Evolutionary conservation across 441 rosid genomes (phyloP).

Genomic region (Pelargonium citronellum): DNA sequence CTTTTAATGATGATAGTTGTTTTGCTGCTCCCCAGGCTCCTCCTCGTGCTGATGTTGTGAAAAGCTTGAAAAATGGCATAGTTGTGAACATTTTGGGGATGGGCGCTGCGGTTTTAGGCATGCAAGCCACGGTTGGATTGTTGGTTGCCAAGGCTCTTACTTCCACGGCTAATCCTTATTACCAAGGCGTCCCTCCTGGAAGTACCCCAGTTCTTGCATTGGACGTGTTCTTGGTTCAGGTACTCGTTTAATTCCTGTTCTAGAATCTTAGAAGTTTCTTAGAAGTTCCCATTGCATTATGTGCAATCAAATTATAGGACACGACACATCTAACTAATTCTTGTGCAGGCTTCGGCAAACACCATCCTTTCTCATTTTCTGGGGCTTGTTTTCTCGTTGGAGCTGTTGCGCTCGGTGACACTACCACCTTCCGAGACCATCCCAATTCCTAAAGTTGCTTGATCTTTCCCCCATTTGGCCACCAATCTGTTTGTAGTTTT

Average conservation of each 20-base stretch:
- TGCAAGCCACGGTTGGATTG: conserved; percentile 91
- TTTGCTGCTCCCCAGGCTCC: conserved; percentile 58
- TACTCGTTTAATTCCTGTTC: conserved; percentile 18
- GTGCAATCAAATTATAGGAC: no score
- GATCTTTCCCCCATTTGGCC: conserved; percentile 16
- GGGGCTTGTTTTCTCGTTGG: conserved; percentile 81
- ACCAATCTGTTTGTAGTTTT: conserved; percentile 6
- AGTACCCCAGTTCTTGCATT: conserved; percentile 77
- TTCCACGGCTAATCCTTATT: conserved; percentile 73
- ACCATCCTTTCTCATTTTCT: conserved; percentile 88
- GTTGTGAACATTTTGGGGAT: conserved; percentile 73
- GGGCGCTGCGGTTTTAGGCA: conserved; percentile 93
- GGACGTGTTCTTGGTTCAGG: conserved; percentile 98
- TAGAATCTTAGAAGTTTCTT: neutral
- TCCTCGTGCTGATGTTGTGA: conserved; percentile 97
- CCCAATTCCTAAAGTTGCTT: conserved; percentile 45
- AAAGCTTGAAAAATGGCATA: conserved; percentile 77
- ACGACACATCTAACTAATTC: neutral
- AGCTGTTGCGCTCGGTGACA: conserved; percentile 83
- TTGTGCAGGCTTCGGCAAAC: conserved; percentile 85
- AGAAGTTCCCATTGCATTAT: no score
- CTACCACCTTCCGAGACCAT: conserved; percentile 44
- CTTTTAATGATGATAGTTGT: neutral
- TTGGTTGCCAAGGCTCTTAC: conserved; percentile 90
- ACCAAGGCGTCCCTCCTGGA: conserved; percentile 78